Conservation (phyloP, 306 rosid genomes). For the Vachellia pachyceras region DNA sequence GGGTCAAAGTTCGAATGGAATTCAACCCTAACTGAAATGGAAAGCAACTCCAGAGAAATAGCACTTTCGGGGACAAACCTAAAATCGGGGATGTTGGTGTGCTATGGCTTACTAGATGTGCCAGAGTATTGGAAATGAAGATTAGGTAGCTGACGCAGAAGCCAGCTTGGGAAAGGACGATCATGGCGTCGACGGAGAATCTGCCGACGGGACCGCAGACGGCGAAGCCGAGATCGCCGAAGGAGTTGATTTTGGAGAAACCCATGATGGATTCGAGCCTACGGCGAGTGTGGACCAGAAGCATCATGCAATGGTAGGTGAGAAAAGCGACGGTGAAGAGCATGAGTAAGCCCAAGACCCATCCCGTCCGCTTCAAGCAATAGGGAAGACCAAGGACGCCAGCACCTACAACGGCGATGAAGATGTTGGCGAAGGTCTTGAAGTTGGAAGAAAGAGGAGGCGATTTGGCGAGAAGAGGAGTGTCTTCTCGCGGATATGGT, state of each 20-base stretch:
- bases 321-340: constrained; percentile 58
- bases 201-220: constrained; percentile 63
- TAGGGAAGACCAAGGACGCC: constrained; percentile 81
- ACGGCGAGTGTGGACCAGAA: constrained; percentile 67
- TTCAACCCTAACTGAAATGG: constrained; percentile 76
- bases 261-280: constrained; percentile 53
- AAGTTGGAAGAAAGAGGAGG: constrained; percentile 54
- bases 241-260: constrained; percentile 57
- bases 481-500: constrained; percentile 54
- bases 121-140: constrained; percentile 61
- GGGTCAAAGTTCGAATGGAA: constrained; percentile 67
- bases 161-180: constrained; percentile 70
- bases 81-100: constrained; percentile 29
- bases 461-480: constrained; percentile 56
- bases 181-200: constrained; percentile 62
- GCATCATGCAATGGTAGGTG: constrained; percentile 82
- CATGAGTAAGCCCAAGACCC: constrained; percentile 59
- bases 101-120: constrained; percentile 33
- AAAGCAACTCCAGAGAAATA: constrained; percentile 67
- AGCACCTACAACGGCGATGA: constrained; percentile 73
- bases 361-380: constrained; percentile 70
- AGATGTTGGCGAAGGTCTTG: constrained; percentile 74
- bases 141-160: constrained; percentile 77
- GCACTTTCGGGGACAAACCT: constrained; percentile 52
- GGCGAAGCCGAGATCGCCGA: constrained; percentile 71